Percentiles rank a stretch among this genome's conserved stretches.
phyloP scores from a whole-genome alignment of 352 stramenopile species.

The Globisporangium carolinianum region DNA sequence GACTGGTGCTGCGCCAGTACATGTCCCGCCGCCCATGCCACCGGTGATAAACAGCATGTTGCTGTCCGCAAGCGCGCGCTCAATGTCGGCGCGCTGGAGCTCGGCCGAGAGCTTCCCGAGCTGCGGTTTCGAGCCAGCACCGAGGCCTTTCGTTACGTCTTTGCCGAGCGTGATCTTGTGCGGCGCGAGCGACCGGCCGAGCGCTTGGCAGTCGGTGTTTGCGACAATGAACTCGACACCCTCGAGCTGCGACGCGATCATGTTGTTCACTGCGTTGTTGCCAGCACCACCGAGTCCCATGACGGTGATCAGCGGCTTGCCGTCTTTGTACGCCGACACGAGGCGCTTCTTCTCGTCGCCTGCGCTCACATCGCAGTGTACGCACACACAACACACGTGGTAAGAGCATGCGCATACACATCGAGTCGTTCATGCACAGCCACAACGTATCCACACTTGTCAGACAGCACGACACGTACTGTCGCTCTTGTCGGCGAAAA shows the following conservation, averaged over 20 bases:
- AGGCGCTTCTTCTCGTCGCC: constrained; percentile 41
- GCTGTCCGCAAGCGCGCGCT: constrained; percentile 82
- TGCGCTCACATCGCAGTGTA: neutral
- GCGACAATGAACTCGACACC: constrained; percentile 94
- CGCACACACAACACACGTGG: neutral
- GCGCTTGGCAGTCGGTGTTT: constrained; percentile 93
- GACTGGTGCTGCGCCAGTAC: constrained; percentile 89
- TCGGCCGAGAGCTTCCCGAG: constrained; percentile 78
- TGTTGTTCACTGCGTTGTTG: constrained; percentile 88
- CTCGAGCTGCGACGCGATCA: constrained; percentile 84
- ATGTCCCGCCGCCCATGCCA: constrained; percentile 92
- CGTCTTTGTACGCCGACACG: constrained; percentile 62
- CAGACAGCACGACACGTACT: neutral
- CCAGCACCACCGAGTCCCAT: constrained; percentile 78
- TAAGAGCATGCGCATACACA: no score
- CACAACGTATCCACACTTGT: neutral
- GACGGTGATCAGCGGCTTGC: constrained; percentile 81
- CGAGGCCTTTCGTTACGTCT: constrained; percentile 79
- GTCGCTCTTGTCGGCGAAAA: constrained; percentile 10
- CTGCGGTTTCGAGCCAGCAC: constrained; percentile 74
- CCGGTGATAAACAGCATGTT: constrained; percentile 97
- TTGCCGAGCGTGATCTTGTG: constrained; percentile 82
- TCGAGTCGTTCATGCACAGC: no score
- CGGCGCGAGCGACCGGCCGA: constrained; percentile 67
- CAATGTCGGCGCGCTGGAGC: constrained; percentile 87